Evolutionary conservation across 257 asterid species (phyloP).

Genomic region (Jacaranda copaia): DNA sequence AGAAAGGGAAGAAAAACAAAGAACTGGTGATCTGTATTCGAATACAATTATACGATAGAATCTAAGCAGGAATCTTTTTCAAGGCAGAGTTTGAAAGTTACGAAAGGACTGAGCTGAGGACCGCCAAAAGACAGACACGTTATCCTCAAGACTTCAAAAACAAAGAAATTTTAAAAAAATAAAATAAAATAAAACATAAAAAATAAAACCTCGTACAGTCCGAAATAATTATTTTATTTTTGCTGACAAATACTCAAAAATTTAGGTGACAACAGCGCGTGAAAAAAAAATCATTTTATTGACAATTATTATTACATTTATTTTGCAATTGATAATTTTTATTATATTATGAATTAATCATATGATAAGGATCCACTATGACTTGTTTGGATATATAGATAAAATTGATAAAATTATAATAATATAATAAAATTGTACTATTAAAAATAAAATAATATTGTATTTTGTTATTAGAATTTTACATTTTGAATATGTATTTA

Average conservation of each 20-base stretch:
- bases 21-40: conserved; percentile 12
- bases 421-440: no score
- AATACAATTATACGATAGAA: conserved; percentile 36
- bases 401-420: no score
- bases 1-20: not conserved
- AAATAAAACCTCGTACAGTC: conserved; percentile 25
- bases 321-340: no score
- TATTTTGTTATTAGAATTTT: no score
- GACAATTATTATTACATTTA: no score
- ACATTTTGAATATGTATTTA: no score
- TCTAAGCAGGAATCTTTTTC: conserved; percentile 9
- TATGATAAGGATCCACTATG: no score
- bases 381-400: no score
- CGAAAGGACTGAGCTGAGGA: conserved; percentile 36
- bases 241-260: not conserved
- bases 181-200: not conserved
- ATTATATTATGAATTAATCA: no score
- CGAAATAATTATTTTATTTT: not conserved
- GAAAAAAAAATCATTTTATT: no score
- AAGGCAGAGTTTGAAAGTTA: conserved; percentile 36
- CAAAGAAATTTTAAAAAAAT: not conserved
- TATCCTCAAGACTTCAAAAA: not conserved
- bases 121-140: conserved; percentile 47
- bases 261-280: no score
- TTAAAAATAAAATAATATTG: no score